Evolutionary conservation across 805 yeast species (phyloP), one percentile per base, ranked within the genome.

Genomic region (Schwanniomyces sp.): DNA sequence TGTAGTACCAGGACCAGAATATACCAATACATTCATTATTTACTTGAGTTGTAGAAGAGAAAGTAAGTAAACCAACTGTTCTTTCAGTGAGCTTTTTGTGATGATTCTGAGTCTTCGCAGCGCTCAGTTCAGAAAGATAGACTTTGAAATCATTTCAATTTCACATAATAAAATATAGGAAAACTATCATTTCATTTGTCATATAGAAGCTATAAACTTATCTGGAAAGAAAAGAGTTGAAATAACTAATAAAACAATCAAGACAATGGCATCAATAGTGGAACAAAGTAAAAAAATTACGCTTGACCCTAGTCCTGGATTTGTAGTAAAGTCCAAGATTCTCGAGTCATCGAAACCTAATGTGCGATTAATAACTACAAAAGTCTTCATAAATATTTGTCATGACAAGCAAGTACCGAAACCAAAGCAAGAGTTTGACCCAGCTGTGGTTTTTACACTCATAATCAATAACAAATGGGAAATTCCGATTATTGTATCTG

Each of bases 381-480:
- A 91, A 57, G 78, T 88, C 7, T 91, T 91, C 62, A 74, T 91
- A 41, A 91, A 91, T 62, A 71, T 91, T 0, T 88, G 96, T 60
- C 79, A 84, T 18, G 84, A 85, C 56, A 58, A 66, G 1, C 72
- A 77, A 25, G 84, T 90, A 0, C 96, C 95, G 4, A 58, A 70
- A 24, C 96, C 96, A 0, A 51, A 57, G 1, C 49, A 52, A 21
- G 78, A 63, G 11, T 86, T 85, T 57, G 75, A 78, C 32, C 83
- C 90, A 3, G 75, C 70, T 34, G 63, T 70, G 2, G 81, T 88
- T 2, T 83, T 83, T 55, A 83, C 85, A 0, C 63, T 81, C 43
- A 84, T 86, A 18, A 79, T 84, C 65, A 81, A 80, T 32, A 84
- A 84, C 57, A 75, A 85, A 57, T 91, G 96, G 96, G 91, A 86